phyloP scores from a whole-genome alignment of 2,329 filamentous ascomycete genomes.

The Scytalidium sp. region DNA sequence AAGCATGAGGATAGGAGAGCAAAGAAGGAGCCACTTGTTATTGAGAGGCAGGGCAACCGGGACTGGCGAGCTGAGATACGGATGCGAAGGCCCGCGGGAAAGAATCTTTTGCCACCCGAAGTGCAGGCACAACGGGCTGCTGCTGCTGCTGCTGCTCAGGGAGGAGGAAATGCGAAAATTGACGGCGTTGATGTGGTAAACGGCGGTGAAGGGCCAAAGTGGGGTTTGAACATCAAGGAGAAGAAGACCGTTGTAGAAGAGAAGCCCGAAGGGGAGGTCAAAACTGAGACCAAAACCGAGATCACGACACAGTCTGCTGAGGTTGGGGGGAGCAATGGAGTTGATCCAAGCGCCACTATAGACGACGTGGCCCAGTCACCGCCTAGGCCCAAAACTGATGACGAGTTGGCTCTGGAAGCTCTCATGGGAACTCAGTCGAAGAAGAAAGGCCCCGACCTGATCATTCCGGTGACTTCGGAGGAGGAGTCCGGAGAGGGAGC shows the following conservation, averaged over 20 bases:
- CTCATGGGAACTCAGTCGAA: constrained; percentile 55
- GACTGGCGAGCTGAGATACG: constrained; percentile 59
- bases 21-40: constrained; percentile 44
- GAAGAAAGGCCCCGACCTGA: constrained; percentile 41
- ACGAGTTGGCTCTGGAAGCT: constrained; percentile 64
- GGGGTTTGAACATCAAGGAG: constrained; percentile 47
- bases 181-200: constrained; percentile 50
- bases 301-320: constrained; percentile 9
- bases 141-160: constrained; percentile 32
- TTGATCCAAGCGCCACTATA: no score
- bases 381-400: constrained; percentile 38
- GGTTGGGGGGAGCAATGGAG: constrained; percentile 8
- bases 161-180: constrained; percentile 21
- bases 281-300: constrained; percentile 13
- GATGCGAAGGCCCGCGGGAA: constrained; percentile 41
- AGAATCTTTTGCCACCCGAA: constrained; percentile 54
- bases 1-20: constrained; percentile 28
- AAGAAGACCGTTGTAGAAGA: constrained; percentile 15
- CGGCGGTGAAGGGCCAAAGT: constrained; percentile 28
- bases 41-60: constrained; percentile 54
- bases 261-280: constrained; percentile 24
- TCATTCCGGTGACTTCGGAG: constrained; percentile 42
- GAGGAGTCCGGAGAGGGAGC: constrained; percentile 14
- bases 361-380: no score
- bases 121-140: constrained; percentile 46